Conservation (phyloP, 345 rosid species). For the Gynandropsis gynandra region DNA sequence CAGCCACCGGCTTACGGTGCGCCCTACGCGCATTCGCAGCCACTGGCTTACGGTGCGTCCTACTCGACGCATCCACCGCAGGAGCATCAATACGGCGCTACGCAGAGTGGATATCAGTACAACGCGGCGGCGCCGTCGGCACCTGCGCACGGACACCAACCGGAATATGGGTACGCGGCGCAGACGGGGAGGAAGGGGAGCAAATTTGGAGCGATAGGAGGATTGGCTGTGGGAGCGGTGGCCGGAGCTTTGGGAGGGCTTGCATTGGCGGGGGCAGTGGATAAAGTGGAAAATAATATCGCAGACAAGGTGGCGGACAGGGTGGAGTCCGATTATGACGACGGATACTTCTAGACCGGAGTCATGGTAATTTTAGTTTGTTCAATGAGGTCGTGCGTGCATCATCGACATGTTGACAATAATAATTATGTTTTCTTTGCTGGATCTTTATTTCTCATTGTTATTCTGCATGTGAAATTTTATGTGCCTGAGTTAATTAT, state of each 20-base stretch:
- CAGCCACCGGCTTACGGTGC: constrained; percentile 20
- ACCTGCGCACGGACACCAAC: constrained; percentile 6
- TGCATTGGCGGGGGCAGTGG: constrained; percentile 62
- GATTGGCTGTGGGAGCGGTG: constrained; percentile 77
- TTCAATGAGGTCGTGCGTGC: too few species aligned
- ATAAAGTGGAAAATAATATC: constrained; percentile 57
- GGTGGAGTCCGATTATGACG: constrained; percentile 57
- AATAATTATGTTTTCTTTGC: too few species aligned
- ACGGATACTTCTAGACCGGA: too few species aligned
- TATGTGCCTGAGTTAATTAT: too few species aligned
- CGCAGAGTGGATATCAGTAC: constrained; percentile 26
- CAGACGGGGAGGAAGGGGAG: constrained; percentile 50
- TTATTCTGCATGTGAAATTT: too few species aligned
- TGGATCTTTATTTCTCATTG: too few species aligned
- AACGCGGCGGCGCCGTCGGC: constrained; percentile 16
- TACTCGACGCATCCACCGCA: constrained; percentile 15
- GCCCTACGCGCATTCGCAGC: constrained; percentile 20
- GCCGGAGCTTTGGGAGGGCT: constrained; percentile 74
- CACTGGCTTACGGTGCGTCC: constrained; percentile 34
- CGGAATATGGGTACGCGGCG: constrained; percentile 22
- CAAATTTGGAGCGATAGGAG: constrained; percentile 81
- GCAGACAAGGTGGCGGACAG: constrained; percentile 53
- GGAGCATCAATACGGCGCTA: constrained; percentile 5
- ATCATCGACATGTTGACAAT: too few species aligned
- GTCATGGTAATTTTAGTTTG: too few species aligned